Base-by-base conservation (phyloP, 352 stramenopile genomes). In the Globisporangium uncinulatum region DNA sequence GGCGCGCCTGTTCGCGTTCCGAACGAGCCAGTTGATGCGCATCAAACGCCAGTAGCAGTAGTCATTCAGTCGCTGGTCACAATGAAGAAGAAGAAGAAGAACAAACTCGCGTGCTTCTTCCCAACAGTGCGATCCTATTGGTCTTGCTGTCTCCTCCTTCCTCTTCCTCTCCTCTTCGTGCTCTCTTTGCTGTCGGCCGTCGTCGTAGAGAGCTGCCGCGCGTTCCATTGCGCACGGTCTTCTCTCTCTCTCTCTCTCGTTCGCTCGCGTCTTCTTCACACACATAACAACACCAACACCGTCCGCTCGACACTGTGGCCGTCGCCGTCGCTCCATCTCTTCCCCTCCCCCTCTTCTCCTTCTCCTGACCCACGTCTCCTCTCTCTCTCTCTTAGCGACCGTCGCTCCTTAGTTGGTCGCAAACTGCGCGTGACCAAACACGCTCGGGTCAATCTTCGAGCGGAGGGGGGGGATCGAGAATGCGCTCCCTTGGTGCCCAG, bases 371-470 rank as follows among this genome's bases (percentile, higher is more conserved):
- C 21, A 45, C 54, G 31, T 10, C 37, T 58, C 46, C 24, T 48
- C 32, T 37, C 32, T 37, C 21, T 31, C 44, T 6, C 8, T 21
- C 46, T 20, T 24, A 20, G 46, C 46, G 46, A 8, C 20, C 46
- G 24, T 47, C 42, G 2, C 15, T 19, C 34, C 20, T 59, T 83
- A 90, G 63, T 83, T 82, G 19, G 57, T 79, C 20, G 73, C 56
- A 1, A 74, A 81, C 59, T 87, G 79, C 9, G 67, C 61, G 51
- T 63, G 70, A 19, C 64, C 65, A 29, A 91, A 67, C 51, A 91
- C 76, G 52, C 65, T 88, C 31, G 81, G 81, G 44, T 88, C 76
- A 54, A 91, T 83, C 71, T 91, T 91, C 21, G 81, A 87, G 29
- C 81, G 78, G 41, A 91, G 68, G n/a, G 81, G 81, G 13, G 81